Evolutionary conservation across 1,139 yeast species (phyloP).

Genomic region (Geotrichum macrosporum): DNA sequence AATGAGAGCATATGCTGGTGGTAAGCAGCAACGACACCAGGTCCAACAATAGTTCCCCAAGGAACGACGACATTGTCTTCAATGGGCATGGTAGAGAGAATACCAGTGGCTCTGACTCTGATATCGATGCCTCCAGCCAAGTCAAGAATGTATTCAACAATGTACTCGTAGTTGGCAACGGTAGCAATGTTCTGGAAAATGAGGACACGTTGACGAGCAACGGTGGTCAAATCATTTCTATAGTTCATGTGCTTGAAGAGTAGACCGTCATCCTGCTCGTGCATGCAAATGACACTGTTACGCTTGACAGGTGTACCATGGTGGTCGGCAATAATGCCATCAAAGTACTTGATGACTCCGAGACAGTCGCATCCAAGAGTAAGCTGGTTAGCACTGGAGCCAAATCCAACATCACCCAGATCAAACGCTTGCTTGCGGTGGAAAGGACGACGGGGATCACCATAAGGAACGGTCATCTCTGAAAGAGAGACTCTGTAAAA

Average conservation of each 20-base stretch:
- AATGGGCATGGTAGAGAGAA: conserved; percentile 61
- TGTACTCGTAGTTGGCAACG: conserved; percentile 81
- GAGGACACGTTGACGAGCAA: conserved; percentile 69
- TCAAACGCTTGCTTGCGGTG: conserved; percentile 83
- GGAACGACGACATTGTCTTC: conserved; percentile 62
- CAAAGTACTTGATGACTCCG: conserved; percentile 77
- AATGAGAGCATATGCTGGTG: conserved; percentile 82
- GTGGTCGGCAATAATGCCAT: conserved; percentile 65
- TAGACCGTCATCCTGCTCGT: conserved; percentile 79
- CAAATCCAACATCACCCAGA: conserved; percentile 85
- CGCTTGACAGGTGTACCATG: conserved; percentile 65
- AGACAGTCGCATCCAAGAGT: conserved; percentile 79
- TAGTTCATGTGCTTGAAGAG: conserved; percentile 78
- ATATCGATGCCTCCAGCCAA: conserved; percentile 79
- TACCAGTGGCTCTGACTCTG: conserved; percentile 76
- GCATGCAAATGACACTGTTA: conserved; percentile 75
- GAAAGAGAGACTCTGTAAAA: conserved; percentile 74
- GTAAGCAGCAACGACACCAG: conserved; percentile 77
- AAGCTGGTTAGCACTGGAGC: conserved; percentile 75
- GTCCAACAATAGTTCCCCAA: conserved; percentile 78
- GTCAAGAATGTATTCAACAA: conserved; percentile 75
- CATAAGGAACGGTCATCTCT: conserved; percentile 85
- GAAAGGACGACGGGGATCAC: conserved; percentile 73
- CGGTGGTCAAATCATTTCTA: conserved; percentile 74
- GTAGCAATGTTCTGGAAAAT: conserved; percentile 76